Conservation (phyloP, 768 basidiomycete species). For the Serendipita sp. region DNA sequence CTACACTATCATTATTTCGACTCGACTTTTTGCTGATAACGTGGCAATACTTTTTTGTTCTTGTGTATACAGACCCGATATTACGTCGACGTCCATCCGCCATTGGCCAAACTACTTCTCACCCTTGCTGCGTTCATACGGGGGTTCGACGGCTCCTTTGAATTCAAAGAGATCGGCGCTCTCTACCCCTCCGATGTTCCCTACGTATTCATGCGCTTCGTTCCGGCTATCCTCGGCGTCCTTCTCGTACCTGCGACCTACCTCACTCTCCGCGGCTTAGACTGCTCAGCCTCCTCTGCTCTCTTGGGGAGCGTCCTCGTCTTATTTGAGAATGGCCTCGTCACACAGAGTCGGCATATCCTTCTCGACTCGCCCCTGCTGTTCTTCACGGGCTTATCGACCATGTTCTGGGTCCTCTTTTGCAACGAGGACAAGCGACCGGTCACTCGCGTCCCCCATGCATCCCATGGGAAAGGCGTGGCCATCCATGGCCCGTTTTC, state of each 20-base stretch:
- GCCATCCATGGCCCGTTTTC: slow-evolving; percentile 47
- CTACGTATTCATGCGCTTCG: slow-evolving; percentile 90
- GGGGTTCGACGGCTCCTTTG: slow-evolving; percentile 86
- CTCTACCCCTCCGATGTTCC: slow-evolving; percentile 40
- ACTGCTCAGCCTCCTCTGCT: slow-evolving; percentile 83
- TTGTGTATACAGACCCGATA: slow-evolving; percentile 51
- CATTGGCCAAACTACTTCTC: slow-evolving; percentile 88
- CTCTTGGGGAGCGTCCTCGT: slow-evolving; percentile 81
- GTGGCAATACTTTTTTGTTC: background rate
- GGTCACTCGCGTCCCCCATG: background rate
- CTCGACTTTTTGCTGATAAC: background rate
- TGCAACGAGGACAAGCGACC: slow-evolving; percentile 70
- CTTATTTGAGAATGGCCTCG: slow-evolving; percentile 90
- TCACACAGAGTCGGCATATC: slow-evolving; percentile 93
- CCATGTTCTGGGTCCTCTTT: slow-evolving; percentile 80
- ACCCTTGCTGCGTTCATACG: slow-evolving; percentile 77
- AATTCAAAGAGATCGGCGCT: slow-evolving; percentile 98
- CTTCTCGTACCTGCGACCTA: slow-evolving; percentile 83
- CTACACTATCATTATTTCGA: too few relatives aligned
- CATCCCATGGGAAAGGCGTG: slow-evolving; percentile 10
- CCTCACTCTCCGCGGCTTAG: slow-evolving; percentile 83
- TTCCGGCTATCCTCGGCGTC: slow-evolving; percentile 84
- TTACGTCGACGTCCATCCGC: slow-evolving; percentile 94
- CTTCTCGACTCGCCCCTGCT: slow-evolving; percentile 96
- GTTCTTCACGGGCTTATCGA: slow-evolving; percentile 89